Conservation (phyloP, 805 yeast genomes). For the Pichia occidentalis region DNA sequence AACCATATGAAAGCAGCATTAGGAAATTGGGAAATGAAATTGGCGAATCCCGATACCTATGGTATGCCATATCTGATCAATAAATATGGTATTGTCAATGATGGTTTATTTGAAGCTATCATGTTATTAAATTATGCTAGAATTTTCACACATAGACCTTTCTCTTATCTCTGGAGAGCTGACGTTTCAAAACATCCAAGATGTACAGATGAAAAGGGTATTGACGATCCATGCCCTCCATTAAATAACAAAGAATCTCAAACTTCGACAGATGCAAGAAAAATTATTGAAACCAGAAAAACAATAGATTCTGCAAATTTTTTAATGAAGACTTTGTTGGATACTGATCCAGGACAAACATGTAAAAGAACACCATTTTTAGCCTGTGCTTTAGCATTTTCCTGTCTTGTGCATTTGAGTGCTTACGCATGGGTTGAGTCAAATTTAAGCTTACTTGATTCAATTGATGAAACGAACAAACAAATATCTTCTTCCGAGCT, state of each 20-base stretch:
- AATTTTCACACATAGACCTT: slow-evolving; percentile 49
- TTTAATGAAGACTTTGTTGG: slow-evolving; percentile 39
- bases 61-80: slow-evolving; percentile 38
- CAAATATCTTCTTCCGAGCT: slow-evolving; percentile 31
- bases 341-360: slow-evolving; percentile 40
- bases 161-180: slow-evolving; percentile 46
- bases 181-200: slow-evolving; percentile 37
- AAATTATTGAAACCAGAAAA: slow-evolving; percentile 45
- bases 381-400: slow-evolving; percentile 49
- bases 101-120: slow-evolving; percentile 47
- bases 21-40: slow-evolving; percentile 45
- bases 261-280: slow-evolving; percentile 33
- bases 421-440: slow-evolving; percentile 49
- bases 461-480: slow-evolving; percentile 5
- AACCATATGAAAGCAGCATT: slow-evolving; percentile 39
- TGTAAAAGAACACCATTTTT: slow-evolving; percentile 42
- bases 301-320: slow-evolving; percentile 49
- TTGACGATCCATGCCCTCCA: slow-evolving; percentile 27
- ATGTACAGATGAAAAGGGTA: slow-evolving; percentile 29
- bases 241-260: slow-evolving; percentile 25
- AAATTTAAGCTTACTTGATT: slow-evolving; percentile 20
- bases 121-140: slow-evolving; percentile 45
- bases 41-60: slow-evolving; percentile 38
- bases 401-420: slow-evolving; percentile 45
- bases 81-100: slow-evolving; percentile 40